Evolutionary conservation across 83 land plant genomes (phyloP), one percentile per base, ranked within the genome.

Genomic region (Thuja plicata): DNA sequence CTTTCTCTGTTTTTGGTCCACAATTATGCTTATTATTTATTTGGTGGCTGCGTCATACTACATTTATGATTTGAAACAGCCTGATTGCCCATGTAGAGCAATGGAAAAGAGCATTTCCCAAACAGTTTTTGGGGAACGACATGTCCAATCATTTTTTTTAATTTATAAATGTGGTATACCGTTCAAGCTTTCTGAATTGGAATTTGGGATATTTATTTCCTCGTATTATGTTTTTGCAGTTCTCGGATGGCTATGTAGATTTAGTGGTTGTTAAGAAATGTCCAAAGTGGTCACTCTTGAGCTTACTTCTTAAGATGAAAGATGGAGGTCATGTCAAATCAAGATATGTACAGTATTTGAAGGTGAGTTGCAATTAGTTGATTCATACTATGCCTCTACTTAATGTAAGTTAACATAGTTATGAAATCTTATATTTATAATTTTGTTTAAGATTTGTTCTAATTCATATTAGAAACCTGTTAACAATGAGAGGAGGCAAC

Each of bases 231-330:
- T 70, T 57, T 86, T 5, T 95, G 92, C 96, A 98, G 99, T 95
- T 98, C 86, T 90, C 98, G 48, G 99, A 98, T 95, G 99, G 99
- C 70, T 96, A 80, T 86, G 85, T 96, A 87, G 99, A 98, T 89
- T 78, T 95, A 90, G 85, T 96, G 35, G 41, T 96, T 40, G 89
- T 95, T 24, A 88, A 85, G 82, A 94, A 95, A 38, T 94, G 96
- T 89, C 92, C 98, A 35, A 93, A 93, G 77, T 88, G 83, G 66
- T 71, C 91, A 5, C 90, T 98, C 71, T 62, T 95, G 19, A 43
- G 84, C 76, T 32, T 94, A 55, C 83, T 96, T 90, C 87, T 93
- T 5, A 90, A 92, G 43, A 62, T 98, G 89, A 92, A 88, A 37
- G 93, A 92, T 86, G 99, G 99, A 85, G 88, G 86, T 30, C 94